Evolutionary conservation across 371 early-diverging fungal genomes (phyloP).

Genomic region (Mucor lusitanicus): DNA sequence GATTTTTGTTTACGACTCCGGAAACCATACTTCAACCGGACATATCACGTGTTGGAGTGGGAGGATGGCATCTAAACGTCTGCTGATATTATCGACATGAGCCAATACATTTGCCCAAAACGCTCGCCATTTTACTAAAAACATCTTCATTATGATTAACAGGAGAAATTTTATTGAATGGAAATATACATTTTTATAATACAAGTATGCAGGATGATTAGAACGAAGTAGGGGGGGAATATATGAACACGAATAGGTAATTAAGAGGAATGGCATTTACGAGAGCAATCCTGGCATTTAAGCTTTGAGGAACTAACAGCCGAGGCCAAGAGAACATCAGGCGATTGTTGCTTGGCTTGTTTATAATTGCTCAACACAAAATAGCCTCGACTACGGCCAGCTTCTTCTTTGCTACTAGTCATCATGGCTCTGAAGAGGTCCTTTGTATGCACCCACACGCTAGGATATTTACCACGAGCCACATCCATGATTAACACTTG

Average conservation of each 20-base stretch:
- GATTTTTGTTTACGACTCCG: not conserved
- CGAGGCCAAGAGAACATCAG: not conserved
- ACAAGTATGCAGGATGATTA: slow-evolving; percentile 4
- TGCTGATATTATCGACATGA: no score
- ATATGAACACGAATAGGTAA: not conserved
- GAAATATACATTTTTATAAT: not conserved
- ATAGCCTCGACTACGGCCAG: slow-evolving; percentile 81
- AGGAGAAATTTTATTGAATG: not conserved
- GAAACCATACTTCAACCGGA: not conserved
- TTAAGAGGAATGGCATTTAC: slow-evolving; percentile 17
- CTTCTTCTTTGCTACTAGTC: slow-evolving; percentile 58
- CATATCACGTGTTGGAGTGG: not conserved
- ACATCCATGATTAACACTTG: slow-evolving; percentile 83
- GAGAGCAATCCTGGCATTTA: slow-evolving; percentile 24
- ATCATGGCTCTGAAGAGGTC: slow-evolving; percentile 73
- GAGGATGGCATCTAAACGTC: not conserved
- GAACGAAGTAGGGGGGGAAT: not conserved
- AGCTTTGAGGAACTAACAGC: slow-evolving; percentile 1
- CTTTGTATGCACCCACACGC: slow-evolving; percentile 72
- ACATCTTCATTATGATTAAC: not conserved
- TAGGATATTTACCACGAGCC: slow-evolving; percentile 74
- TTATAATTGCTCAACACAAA: slow-evolving; percentile 58
- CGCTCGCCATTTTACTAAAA: not conserved
- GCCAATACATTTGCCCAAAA: not conserved
- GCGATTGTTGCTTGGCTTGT: not conserved